Evolutionary conservation across 805 yeast genomes (phyloP), one percentile per base, ranked within the genome.

Genomic region (Ogataea minuta): DNA sequence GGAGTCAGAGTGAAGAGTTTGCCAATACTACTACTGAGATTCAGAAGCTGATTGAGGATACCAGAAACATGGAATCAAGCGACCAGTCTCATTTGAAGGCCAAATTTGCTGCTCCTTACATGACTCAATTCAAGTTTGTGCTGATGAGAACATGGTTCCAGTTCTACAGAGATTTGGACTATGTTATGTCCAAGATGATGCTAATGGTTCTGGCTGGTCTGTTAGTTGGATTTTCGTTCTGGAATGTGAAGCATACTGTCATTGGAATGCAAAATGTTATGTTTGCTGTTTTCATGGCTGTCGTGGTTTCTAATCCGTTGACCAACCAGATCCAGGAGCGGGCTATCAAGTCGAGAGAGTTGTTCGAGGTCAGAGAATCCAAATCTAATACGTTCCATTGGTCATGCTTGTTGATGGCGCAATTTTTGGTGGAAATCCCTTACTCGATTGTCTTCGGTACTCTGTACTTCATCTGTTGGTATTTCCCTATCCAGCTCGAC

Each of bases 301-400:
- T 81, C 52, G 72, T 77, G 23, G 64, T 74, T 9, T 77, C 77
- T 59, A 67, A 82, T 62, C 68, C 83, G 20, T 63, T 79, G 36
- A 72, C 78, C 36, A 78, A 81, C 54, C 88, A 81, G 62, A 72
- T 79, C 47, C 84, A 80, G 53, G 77, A 71, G 19, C 70, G 72
- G 40, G 81, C 81, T 17, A 69, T 76, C 31, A 66, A 63, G 13
- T 68, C 79, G 14, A 71, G 89, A 53, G 82, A 77, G 41, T 57
- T 82, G 28, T 84, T 64, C 53, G 90, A 83, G 59, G 84, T 76
- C 10, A 71, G 91, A 53, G 91, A 84, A 55, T 69, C 77, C 14
- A 73, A 79, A 43, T 79, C 86, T 4, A 82, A 81, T 54, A 84
- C 85, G 28, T 84, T 78, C 66, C 83, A 80, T 52, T 84, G 90